These are phyloP conservation scores for Saccharomycopsis javanensis DNA, from an alignment of 805 yeast species.

Conservation along the genomic window DNA sequence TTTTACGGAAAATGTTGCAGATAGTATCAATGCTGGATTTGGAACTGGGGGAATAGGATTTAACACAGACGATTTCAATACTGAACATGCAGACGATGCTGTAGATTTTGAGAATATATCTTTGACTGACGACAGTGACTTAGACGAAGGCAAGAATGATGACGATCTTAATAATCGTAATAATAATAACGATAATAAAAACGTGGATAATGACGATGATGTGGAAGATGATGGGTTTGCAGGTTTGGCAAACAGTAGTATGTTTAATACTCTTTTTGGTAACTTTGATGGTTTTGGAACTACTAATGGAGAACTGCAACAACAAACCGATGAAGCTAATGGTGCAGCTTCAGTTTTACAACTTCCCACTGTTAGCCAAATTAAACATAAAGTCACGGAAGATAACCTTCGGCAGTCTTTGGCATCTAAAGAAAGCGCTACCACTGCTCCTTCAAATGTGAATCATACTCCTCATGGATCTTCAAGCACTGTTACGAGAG, in stretches of 20 bases:
- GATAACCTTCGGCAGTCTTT: not conserved
- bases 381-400: not conserved
- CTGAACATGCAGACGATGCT: constrained; percentile 82
- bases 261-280: not conserved
- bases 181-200: not conserved
- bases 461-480: too few species aligned
- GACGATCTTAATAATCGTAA: not conserved
- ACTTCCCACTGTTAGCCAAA: not conserved
- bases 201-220: not conserved
- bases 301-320: not conserved
- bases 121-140: constrained; percentile 20
- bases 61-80: constrained; percentile 22
- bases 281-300: not conserved
- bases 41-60: constrained; percentile 13
- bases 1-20: constrained; percentile 13
- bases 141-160: constrained; percentile 6
- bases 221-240: not conserved
- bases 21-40: constrained; percentile 12
- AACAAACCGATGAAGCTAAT: not conserved
- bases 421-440: not conserved
- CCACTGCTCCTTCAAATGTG: too few species aligned
- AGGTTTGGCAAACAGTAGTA: not conserved
- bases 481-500: not conserved
- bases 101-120: constrained; percentile 71
- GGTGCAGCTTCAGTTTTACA: not conserved